These are phyloP conservation scores for Bipolaris cookei DNA, from an alignment of 2,329 filamentous ascomycete genomes.

Conservation along the genomic window DNA sequence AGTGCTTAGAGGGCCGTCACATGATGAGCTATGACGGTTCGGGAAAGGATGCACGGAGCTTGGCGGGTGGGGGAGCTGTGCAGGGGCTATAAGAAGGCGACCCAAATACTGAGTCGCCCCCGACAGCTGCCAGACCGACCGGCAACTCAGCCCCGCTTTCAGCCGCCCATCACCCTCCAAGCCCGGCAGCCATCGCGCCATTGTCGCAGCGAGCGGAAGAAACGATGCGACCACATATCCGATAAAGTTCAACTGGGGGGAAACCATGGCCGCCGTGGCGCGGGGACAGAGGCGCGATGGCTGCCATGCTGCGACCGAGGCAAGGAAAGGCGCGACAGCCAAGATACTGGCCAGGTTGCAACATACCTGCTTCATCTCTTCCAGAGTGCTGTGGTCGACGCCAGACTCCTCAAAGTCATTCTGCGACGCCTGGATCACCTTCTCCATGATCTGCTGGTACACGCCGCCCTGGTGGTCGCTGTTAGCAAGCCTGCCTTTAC, in stretches of 20 bases:
- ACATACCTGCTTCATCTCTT: constrained; percentile 87
- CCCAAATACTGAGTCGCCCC: constrained; percentile 55
- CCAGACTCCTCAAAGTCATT: constrained; percentile 98
- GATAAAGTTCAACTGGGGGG: constrained; percentile 14
- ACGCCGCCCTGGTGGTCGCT: constrained; percentile 66
- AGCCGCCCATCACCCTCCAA: constrained; percentile 45
- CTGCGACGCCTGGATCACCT: constrained; percentile 67
- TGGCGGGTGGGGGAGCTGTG: constrained; percentile 46
- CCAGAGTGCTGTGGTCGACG: constrained; percentile 83
- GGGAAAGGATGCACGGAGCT: constrained; percentile 42
- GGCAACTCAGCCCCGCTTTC: constrained; percentile 54
- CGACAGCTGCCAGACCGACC: constrained; percentile 44
- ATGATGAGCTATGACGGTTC: constrained; percentile 46
- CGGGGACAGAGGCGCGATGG: constrained; percentile 8
- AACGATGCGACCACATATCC: constrained; percentile 19
- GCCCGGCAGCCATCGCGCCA: constrained; percentile 31
- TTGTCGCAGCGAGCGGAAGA: constrained; percentile 22
- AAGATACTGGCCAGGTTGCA: constrained; percentile 26
- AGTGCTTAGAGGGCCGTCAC: constrained; percentile 33
- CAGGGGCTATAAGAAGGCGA: constrained; percentile 56
- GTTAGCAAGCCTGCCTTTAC: constrained; percentile 37
- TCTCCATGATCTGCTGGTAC: constrained; percentile 90
- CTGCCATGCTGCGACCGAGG: constrained; percentile 16
- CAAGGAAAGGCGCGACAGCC: constrained; percentile 24
- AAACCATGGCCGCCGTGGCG: constrained; percentile 9